Evolutionary conservation across 23 red algal species (phyloP), one percentile per base, ranked within the genome.

Genomic region (Gracilaria vermiculophylla): DNA sequence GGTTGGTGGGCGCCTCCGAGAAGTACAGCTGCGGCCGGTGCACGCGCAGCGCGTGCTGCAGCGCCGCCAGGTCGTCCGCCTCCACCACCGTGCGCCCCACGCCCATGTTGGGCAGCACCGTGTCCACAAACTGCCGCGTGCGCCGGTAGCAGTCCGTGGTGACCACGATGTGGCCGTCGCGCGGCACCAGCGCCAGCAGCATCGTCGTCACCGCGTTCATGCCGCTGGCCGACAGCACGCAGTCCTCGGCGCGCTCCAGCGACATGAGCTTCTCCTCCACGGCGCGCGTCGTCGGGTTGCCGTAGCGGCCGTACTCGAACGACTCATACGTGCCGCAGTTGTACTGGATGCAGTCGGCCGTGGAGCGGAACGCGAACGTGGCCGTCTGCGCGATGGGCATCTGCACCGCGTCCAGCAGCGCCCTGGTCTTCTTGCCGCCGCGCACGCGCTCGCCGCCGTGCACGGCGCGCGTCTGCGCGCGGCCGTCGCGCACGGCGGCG

Each of bases 181-280:
- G 85, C 23, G 92, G 86, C 11, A 94, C 78, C 2, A 99, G 77
- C 19, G 97, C 97, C 13, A 99, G 74, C 28, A 99, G 71, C 97
- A 99, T 99, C 9, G 97, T 99, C 2, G 97, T 99, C 31, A 96
- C 97, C 8, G 97, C 89, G 28, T 95, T 95, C 97, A 99, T 99
- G 15, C 97, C 97, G 20, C 93, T 94, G 25, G 97, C 57, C 40
- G 93, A 95, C 20, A 99, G 32, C 32, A 99, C 34, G 4, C 92
- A 94, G 72, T 99, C 97, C 24, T 95, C 89, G n/a, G 92, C 88
- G 20, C 66, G 37, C 24, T 99, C 97, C 24, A 99, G 78, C 21
- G 86, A 60, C 71, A 94, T 94, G 29, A 99, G 55, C 76, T 99
- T 99, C 69, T 99, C 97, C 87, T 99, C 97, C 0, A 79, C 97